Evolutionary conservation across 441 rosid genomes (phyloP), one percentile per base, ranked within the genome.

Genomic region (Kokia cookei): DNA sequence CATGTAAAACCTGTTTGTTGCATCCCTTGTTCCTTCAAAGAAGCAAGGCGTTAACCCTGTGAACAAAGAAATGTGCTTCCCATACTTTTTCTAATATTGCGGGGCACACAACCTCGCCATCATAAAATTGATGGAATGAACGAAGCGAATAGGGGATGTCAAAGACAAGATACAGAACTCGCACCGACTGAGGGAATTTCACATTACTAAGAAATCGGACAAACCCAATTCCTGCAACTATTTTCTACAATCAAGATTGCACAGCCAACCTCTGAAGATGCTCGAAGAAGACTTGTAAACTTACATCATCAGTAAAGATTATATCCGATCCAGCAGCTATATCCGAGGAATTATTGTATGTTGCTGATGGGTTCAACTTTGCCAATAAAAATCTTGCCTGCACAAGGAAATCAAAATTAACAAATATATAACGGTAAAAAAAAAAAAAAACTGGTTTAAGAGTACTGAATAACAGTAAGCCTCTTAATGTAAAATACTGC

Each of bases 301-400:
- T 93, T 75, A 95, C 99, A 51, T 95, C 99, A 69, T 95, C 99
- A 0, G 98, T 95, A 77, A 93, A 95, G 73, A 95, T 91, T 75
- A 95, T 81, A 69, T 95, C 99, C 3, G 98, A 87, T 14, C 99
- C 99, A 73, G 85, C 93, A 7, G 97, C 90, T 86, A 91, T 83
- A 74, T 95, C 97, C 29, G 80, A 80, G 42, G 96, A 81, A 53
- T 86, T 93, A 67, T 91, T 96, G 81, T 96, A 94, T n/a, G 96
- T 96, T 24, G 98, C 98, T 59, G 98, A 96, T 61, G 99, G 99
- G 80, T 96, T 96, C 89, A 96, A 80, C 87, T 96, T 96, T 0
- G 98, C 99, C 86, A 96, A 88, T 50, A 96, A 88, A 83, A 96
- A 96, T 82, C 99, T 89, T 45, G 98, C 99, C 98, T 96, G 82